Evolutionary conservation across 2,329 filamentous ascomycete species (phyloP).

Genomic region (Curvularia eragrostidis): DNA sequence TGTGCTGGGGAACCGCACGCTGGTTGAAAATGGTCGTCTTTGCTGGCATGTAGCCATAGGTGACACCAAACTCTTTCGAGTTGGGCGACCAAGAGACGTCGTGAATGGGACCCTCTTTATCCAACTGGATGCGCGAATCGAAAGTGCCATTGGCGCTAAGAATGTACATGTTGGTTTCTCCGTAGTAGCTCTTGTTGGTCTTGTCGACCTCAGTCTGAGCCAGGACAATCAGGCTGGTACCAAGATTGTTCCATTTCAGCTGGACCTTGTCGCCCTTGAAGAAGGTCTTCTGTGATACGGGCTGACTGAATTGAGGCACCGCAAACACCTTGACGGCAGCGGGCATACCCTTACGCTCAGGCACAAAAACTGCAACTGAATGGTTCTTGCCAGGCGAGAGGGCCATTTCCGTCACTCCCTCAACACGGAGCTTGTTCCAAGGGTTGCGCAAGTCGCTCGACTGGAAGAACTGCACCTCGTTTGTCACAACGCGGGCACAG

Average conservation of each 20-base stretch:
- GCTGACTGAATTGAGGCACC: constrained; percentile 80
- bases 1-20: constrained; percentile 80
- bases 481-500: constrained; percentile 92
- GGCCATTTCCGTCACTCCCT: constrained; percentile 89
- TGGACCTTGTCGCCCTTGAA: constrained; percentile 99
- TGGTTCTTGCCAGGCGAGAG: constrained; percentile 88
- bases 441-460: constrained; percentile 83
- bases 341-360: constrained; percentile 95
- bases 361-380: constrained; percentile 92
- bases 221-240: constrained; percentile 89
- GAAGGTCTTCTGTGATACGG: constrained; percentile 97
- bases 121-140: constrained; percentile 87
- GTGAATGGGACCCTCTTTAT: constrained; percentile 97
- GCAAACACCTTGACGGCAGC: constrained; percentile 94
- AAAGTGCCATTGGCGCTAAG: constrained; percentile 90
- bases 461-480: constrained; percentile 97
- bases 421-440: constrained; percentile 94
- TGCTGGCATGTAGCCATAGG: constrained; percentile 98
- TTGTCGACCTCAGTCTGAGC: constrained; percentile 98
- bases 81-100: constrained; percentile 99
- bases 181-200: constrained; percentile 98
- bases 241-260: constrained; percentile 94
- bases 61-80: constrained; percentile 95
- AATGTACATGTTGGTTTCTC: constrained; percentile 95
- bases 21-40: constrained; percentile 98